Evolutionary conservation across 140 eudicot species (phyloP), one percentile per base, ranked within the genome.

Genomic region (Anethum foeniculum): DNA sequence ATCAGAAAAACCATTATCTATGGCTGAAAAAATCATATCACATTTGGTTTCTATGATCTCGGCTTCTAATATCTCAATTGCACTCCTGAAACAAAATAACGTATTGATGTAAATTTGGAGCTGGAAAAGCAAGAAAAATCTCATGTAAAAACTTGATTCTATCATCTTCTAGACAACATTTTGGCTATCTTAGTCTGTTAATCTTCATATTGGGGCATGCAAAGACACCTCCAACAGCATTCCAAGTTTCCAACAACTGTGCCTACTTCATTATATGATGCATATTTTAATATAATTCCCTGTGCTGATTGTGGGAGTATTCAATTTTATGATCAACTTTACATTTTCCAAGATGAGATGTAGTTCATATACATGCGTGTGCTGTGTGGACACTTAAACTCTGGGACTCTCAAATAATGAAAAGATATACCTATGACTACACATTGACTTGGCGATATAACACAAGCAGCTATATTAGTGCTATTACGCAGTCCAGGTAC

Each of bases 31-130:
- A 76, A 47, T 79, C 46, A 78, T 60, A 80, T 84, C 84, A 83
- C 82, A 82, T 16, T 84, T 71, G 56, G 88, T 51, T 44, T 85
- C 93, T 79, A 79, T 89, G 72, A 83, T 81, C 79, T 95, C 97
- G 30, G 86, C 85, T 87, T 90, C 94, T 32, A 90, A 89, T 78
- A 89, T 81, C 86, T 94, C 98, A 80, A 94, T 85, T 73, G 99
- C 99, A 90, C 97, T 94, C 97, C 99, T 94, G 81, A 8, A 87
- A 74, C 16, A 74, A 72, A 19, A 36, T 7, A 41, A 36, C 0
- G 7, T 44, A 44, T 1, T 74, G 23, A 74, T 74, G 52, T 74
- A 44, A 74, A 74, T 10, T 23, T 44, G 12, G 49, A n/a, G 49
- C 36, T 41, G 78, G 18, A 34, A 44, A 25, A 39, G 34, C 19